Evolutionary conservation across 2,329 filamentous ascomycete genomes (phyloP).

Genomic region (Pseudogymnoascus sp.): DNA sequence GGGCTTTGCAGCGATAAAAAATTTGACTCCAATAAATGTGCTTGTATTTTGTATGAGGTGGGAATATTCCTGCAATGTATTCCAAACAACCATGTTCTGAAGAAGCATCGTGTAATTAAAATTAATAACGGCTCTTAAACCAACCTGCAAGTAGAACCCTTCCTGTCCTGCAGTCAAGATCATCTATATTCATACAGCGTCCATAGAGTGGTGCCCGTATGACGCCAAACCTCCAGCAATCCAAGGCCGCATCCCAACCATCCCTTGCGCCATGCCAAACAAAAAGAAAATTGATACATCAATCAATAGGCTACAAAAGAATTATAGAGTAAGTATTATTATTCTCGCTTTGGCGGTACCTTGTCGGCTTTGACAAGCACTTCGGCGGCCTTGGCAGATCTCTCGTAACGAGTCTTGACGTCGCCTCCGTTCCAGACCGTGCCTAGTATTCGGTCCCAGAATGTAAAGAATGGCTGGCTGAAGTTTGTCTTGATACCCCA

Average conservation of each 20-base stretch:
- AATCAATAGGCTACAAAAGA: slow-evolving; percentile 7
- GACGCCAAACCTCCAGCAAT: slow-evolving; percentile 5
- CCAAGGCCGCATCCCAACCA: slow-evolving; percentile 8
- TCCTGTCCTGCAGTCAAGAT: slow-evolving; percentile 9
- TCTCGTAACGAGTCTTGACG: slow-evolving; percentile 23
- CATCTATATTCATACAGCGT: slow-evolving; percentile 8
- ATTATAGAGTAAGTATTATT: slow-evolving; percentile 9
- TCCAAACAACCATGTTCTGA: slow-evolving; percentile 9
- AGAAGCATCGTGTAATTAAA: slow-evolving; percentile 8
- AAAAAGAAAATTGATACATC: slow-evolving; percentile 1
- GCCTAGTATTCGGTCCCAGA: slow-evolving; percentile 78
- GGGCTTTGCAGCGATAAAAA: neutral
- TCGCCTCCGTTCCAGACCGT: slow-evolving; percentile 42
- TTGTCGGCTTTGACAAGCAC: slow-evolving; percentile 19
- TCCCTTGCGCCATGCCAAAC: neutral
- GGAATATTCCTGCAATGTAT: slow-evolving; percentile 1
- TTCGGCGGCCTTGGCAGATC: slow-evolving; percentile 25
- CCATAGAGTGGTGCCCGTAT: slow-evolving; percentile 4
- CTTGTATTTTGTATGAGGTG: neutral
- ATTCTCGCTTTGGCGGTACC: slow-evolving; percentile 7
- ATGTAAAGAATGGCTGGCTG: slow-evolving; percentile 86
- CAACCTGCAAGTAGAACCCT: slow-evolving; percentile 9
- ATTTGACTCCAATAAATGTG: neutral
- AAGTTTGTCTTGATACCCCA: slow-evolving; percentile 98
- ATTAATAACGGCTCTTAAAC: slow-evolving; percentile 7